Evolutionary conservation across 345 rosid species (phyloP), one percentile per base, ranked within the genome.

Genomic region (Gossypium anomalum): DNA sequence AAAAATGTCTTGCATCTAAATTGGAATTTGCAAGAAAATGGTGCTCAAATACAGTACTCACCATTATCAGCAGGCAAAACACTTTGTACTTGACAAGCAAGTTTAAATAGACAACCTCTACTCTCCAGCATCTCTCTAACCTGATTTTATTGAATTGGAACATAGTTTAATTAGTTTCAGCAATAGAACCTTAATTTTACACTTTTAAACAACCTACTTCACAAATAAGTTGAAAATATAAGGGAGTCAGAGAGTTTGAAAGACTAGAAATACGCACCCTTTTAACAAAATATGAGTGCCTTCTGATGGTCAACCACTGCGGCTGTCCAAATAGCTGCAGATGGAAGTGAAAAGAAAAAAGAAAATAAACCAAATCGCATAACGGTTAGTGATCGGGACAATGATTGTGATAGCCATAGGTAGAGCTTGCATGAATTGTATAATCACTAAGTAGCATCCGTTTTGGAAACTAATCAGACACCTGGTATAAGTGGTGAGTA

Each of bases 401-500:
- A 65, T 43, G 19, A 63, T 38, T 22, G 25, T 56, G 25, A 63
- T 34, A 41, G 23, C 15, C 25, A 38, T 41, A 38, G 23, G 25
- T 64, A 38, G 7, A 38, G 53, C 53, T 20, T 66, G 52, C 70
- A 44, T 65, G 60, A 56, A 62, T 29, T 5, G 29, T 19, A 47
- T 11, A 41, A 43, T 20, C 9, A 47, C 41, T 2, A 51, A 14
- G 56, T 71, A 53, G 6, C 2, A n/a, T 10, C 57, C 8, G 5
- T 52, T 45, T 7, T 2, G 53, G 70, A 64, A 41, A 55, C 15
- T 7, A 15, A 25, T 47, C 22, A 68, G 48, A 49, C 70, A 89
- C 98, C 94, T 94, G 92, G 79, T 88, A 94, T 16, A 94, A 85
- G 55, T 90, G 92, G 77, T 89, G 95, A 52, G 86, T 89, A 76